Percentiles rank a stretch among this genome's conserved stretches.
phyloP scores from a whole-genome alignment of 257 asterid species.

The Gentiana macrophylla region DNA sequence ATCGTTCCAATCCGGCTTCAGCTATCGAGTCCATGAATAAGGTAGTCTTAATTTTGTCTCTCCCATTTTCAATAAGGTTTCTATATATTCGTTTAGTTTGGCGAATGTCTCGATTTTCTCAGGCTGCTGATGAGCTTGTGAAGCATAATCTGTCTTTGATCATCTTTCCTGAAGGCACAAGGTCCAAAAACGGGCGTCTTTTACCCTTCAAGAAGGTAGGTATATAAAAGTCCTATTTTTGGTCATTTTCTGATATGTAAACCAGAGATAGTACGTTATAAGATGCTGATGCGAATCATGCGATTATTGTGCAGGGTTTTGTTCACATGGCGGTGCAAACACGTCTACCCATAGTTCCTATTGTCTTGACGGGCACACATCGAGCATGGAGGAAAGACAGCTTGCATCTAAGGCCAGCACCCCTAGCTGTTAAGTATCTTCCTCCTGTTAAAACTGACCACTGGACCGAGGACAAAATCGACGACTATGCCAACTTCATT shows the following conservation, averaged over 20 bases:
- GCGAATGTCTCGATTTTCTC: neutral
- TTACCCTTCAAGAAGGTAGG: constrained; percentile 40
- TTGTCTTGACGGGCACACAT: constrained; percentile 28
- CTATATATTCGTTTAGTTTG: neutral
- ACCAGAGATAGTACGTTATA: too few relatives aligned
- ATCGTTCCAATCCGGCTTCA: constrained; percentile 27
- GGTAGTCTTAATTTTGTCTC: constrained; percentile 5
- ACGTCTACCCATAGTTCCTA: constrained; percentile 31
- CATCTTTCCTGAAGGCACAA: constrained; percentile 45
- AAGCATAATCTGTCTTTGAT: constrained; percentile 32
- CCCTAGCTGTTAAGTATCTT: constrained; percentile 30
- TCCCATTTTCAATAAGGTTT: neutral
- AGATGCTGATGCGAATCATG: too few relatives aligned
- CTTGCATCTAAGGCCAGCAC: constrained; percentile 31
- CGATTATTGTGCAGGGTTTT: constrained; percentile 25
- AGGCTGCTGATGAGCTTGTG: constrained; percentile 30
- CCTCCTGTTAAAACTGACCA: constrained; percentile 35
- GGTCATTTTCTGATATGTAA: too few relatives aligned
- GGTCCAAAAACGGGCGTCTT: constrained; percentile 35
- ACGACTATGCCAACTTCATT: constrained; percentile 25
- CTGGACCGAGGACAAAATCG: constrained; percentile 30
- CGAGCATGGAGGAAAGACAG: constrained; percentile 47
- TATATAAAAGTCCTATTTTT: too few relatives aligned
- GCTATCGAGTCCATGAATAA: constrained; percentile 32
- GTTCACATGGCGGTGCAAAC: constrained; percentile 42